phyloP scores from a whole-genome alignment of 1,139 yeast species.

The Saccharomyces uvarum region DNA sequence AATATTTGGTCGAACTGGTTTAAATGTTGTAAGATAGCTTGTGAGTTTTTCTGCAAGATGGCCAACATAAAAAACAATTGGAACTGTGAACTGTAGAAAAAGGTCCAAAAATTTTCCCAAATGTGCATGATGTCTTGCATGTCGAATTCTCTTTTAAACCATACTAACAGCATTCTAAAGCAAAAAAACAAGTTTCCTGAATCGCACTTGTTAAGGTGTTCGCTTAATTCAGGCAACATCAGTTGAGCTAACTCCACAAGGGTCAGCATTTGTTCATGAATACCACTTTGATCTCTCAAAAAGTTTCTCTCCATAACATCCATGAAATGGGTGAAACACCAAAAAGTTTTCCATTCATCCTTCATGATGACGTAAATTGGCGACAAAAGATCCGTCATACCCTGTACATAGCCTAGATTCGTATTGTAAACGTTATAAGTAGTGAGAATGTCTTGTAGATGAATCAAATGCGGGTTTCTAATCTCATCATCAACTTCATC shows the following conservation, averaged over 20 bases:
- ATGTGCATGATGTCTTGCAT: conserved; percentile 70
- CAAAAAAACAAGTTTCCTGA: conserved; percentile 86
- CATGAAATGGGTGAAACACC: conserved; percentile 88
- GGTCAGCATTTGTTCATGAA: conserved; percentile 79
- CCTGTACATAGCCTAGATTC: conserved; percentile 91
- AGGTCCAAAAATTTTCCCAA: conserved; percentile 93
- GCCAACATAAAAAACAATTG: conserved; percentile 83
- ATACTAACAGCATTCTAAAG: conserved; percentile 86
- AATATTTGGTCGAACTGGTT: conserved; percentile 81
- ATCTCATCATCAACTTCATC: conserved; percentile 47
- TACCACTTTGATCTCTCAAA: conserved; percentile 84
- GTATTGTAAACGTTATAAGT: conserved; percentile 80
- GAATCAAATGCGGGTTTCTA: conserved; percentile 59
- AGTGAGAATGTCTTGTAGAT: conserved; percentile 67
- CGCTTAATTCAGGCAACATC: conserved; percentile 77
- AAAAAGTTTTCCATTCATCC: conserved; percentile 76
- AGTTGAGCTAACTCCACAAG: conserved; percentile 78
- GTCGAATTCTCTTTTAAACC: conserved; percentile 88
- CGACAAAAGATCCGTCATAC: conserved; percentile 89
- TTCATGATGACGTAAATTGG: conserved; percentile 73
- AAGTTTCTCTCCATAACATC: conserved; percentile 93
- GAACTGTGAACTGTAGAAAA: conserved; percentile 75
- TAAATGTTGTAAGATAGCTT: conserved; percentile 66
- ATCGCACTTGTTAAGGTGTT: conserved; percentile 80
- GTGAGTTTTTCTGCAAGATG: conserved; percentile 76